Evolutionary conservation across 306 rosid genomes (phyloP).

Genomic region (Castanopsis chinensis): DNA sequence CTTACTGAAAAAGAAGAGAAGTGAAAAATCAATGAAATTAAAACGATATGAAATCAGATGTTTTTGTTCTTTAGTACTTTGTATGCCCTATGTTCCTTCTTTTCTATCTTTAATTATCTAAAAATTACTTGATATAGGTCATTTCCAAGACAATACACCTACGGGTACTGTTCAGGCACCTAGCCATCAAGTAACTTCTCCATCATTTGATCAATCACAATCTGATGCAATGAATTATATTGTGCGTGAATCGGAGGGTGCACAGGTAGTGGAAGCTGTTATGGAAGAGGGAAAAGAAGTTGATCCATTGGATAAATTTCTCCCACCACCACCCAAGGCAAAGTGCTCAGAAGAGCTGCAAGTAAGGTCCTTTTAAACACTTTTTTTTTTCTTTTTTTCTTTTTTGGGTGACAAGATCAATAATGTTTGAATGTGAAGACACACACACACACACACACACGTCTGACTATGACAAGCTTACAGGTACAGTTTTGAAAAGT

Average conservation of each 20-base stretch:
- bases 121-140: slow-evolving; percentile 47
- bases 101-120: neutral
- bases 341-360: slow-evolving; percentile 87
- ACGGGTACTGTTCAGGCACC: slow-evolving; percentile 49
- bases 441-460: too few species aligned
- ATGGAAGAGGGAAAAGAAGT: slow-evolving; percentile 45
- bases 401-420: neutral
- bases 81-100: neutral
- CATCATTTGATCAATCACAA: slow-evolving; percentile 45
- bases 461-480: neutral
- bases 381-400: neutral
- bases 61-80: slow-evolving; percentile 1
- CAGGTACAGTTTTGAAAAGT: neutral
- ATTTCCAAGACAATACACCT: slow-evolving; percentile 49
- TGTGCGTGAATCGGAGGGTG: slow-evolving; percentile 46
- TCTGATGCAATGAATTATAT: slow-evolving; percentile 43
- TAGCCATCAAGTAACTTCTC: slow-evolving; percentile 53
- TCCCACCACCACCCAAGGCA: slow-evolving; percentile 69
- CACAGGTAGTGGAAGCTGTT: slow-evolving; percentile 39
- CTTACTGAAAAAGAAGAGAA: neutral
- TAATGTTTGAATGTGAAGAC: neutral
- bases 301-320: slow-evolving; percentile 65
- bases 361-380: slow-evolving; percentile 45
- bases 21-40: neutral
- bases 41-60: neutral